These are phyloP conservation scores for Fragilariopsis cylindrus DNA, from an alignment of 108 stramenopile species.

Conservation along the genomic window DNA sequence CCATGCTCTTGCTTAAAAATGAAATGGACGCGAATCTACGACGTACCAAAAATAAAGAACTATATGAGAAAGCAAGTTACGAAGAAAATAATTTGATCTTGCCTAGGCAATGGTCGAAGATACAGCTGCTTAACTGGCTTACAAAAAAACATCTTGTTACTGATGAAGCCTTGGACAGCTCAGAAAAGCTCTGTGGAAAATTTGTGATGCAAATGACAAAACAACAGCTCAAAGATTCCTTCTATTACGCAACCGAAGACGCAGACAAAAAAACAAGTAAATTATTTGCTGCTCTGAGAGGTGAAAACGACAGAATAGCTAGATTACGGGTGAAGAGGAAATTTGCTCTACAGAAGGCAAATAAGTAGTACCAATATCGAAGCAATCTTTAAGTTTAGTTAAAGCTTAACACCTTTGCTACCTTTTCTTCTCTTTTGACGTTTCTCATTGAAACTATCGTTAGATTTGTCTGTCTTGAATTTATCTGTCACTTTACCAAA, in stretches of 20 bases:
- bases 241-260: conserved; percentile 20
- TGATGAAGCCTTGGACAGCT: background rate
- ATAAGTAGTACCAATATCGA: conserved; percentile 1
- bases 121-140: conserved; percentile 31
- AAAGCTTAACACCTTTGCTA: conserved; percentile 5
- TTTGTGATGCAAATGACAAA: conserved; percentile 43
- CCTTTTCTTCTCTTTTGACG: conserved; percentile 1
- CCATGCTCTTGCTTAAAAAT: background rate
- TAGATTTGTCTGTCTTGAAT: conserved; percentile 17
- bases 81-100: conserved; percentile 15
- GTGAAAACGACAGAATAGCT: conserved; percentile 45
- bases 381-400: background rate
- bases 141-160: conserved; percentile 25
- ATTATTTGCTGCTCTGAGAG: conserved; percentile 33
- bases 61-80: background rate
- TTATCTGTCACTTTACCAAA: conserved; percentile 34
- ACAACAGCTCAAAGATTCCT: conserved; percentile 30
- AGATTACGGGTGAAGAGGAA: conserved; percentile 35
- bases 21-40: background rate
- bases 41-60: background rate
- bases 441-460: conserved; percentile 2
- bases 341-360: background rate
- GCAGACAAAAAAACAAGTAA: conserved; percentile 14
- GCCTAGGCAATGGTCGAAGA: conserved; percentile 40
- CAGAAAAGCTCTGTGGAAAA: conserved; percentile 15